phyloP scores from a whole-genome alignment of 805 yeast genomes.

The Zygotorulaspora florentina region DNA sequence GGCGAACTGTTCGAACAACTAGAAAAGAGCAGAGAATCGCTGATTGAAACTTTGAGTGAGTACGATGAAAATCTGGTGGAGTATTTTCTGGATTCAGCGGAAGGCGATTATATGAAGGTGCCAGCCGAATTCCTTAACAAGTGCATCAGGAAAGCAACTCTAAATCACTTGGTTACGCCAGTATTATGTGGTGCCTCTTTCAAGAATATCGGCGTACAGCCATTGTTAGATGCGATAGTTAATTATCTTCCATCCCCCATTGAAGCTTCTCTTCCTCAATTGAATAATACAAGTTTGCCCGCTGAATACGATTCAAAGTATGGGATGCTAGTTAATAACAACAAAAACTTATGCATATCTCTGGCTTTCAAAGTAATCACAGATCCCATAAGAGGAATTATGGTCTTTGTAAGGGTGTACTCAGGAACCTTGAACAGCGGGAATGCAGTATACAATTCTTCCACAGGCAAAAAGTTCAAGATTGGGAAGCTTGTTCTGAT shows the following conservation, averaged over 20 bases:
- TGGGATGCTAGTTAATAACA: constrained; percentile 53
- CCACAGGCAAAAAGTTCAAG: constrained; percentile 62
- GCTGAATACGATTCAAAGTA: constrained; percentile 38
- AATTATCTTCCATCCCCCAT: constrained; percentile 79
- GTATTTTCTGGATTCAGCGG: constrained; percentile 67
- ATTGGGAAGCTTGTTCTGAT: constrained; percentile 68
- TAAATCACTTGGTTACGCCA: constrained; percentile 59
- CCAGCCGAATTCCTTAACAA: constrained; percentile 48
- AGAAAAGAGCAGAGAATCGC: constrained; percentile 58
- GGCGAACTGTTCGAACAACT: constrained; percentile 46
- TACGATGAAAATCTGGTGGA: constrained; percentile 74
- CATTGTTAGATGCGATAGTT: constrained; percentile 77
- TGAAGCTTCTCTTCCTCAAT: constrained; percentile 55
- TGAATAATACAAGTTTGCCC: constrained; percentile 26
- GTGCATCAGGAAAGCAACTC: constrained; percentile 63
- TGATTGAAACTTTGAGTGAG: constrained; percentile 81
- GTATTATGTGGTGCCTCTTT: constrained; percentile 92
- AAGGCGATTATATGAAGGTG: constrained; percentile 59
- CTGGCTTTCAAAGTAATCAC: constrained; percentile 89
- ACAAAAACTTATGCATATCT: constrained; percentile 64
- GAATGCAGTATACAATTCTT: constrained; percentile 59
- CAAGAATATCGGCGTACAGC: constrained; percentile 90
- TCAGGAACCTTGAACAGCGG: constrained; percentile 69
- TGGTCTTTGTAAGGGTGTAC: constrained; percentile 86
- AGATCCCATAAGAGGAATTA: constrained; percentile 75